Conservation (phyloP, 2,329 filamentous ascomycete species). For the Botrytis fragariae region DNA sequence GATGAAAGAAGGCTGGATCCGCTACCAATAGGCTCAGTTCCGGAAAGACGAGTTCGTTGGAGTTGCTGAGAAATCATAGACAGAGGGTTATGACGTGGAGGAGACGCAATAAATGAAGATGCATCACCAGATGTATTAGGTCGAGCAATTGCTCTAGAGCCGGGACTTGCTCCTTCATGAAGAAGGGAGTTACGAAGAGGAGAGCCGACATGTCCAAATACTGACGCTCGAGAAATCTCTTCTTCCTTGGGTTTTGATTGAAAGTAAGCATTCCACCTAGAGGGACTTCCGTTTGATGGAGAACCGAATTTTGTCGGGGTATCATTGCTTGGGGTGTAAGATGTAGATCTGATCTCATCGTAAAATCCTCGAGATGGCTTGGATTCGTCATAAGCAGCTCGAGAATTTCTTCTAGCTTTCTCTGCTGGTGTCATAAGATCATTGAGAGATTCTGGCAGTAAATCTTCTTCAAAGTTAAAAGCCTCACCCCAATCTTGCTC, state of each 20-base stretch:
- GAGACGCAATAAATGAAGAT: slow-evolving; percentile 37
- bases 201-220: slow-evolving; percentile 64
- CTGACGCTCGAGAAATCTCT: slow-evolving; percentile 46
- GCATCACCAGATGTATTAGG: slow-evolving; percentile 34
- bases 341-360: slow-evolving; percentile 44
- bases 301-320: slow-evolving; percentile 58
- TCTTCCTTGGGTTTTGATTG: slow-evolving; percentile 58
- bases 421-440: slow-evolving; percentile 66
- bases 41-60: slow-evolving; percentile 53
- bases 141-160: slow-evolving; percentile 44
- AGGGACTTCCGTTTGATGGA: slow-evolving; percentile 56
- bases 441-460: slow-evolving; percentile 71
- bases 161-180: slow-evolving; percentile 49
- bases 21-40: slow-evolving; percentile 44
- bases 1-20: slow-evolving; percentile 52
- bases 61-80: slow-evolving; percentile 61
- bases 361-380: slow-evolving; percentile 52
- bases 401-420: slow-evolving; percentile 63
- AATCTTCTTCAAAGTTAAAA: slow-evolving; percentile 86
- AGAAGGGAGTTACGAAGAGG: slow-evolving; percentile 63
- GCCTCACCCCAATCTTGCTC: slow-evolving; percentile 61
- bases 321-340: slow-evolving; percentile 43
- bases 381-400: slow-evolving; percentile 52
- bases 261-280: slow-evolving; percentile 60
- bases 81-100: slow-evolving; percentile 45